Conservation (phyloP, 2,329 filamentous ascomycete species). For the Fusarium transvaalense region DNA sequence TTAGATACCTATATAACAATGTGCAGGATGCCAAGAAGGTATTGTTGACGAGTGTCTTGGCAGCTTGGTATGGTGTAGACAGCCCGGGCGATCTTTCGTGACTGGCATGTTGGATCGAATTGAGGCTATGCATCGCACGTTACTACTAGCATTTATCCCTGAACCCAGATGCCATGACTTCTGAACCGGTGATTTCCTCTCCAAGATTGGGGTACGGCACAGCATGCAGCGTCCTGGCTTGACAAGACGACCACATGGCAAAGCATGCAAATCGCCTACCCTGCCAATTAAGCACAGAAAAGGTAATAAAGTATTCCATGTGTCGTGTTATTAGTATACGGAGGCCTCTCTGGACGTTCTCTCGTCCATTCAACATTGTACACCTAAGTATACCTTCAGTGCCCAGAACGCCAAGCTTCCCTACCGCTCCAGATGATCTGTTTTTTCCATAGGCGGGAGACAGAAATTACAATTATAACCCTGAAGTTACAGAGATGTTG, state of each 20-base stretch:
- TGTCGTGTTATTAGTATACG: too few relatives aligned
- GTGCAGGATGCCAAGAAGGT: not conserved
- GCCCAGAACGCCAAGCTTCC: not conserved
- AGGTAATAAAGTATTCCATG: too few relatives aligned
- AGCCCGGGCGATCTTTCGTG: not conserved
- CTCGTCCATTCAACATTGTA: not conserved
- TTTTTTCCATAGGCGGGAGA: not conserved
- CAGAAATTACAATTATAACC: not conserved
- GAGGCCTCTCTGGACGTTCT: too few relatives aligned
- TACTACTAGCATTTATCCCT: not conserved
- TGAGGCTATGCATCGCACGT: conserved; percentile 1
- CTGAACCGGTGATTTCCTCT: conserved; percentile 1
- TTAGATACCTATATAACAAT: not conserved
- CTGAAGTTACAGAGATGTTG: not conserved
- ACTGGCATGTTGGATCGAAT: not conserved
- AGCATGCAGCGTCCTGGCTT: not conserved
- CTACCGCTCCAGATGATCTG: not conserved
- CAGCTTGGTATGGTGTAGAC: not conserved
- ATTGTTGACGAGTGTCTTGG: not conserved
- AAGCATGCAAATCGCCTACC: not conserved
- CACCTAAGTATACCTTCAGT: not conserved
- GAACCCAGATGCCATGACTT: not conserved
- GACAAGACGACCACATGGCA: not conserved
- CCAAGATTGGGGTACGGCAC: conserved; percentile 12
- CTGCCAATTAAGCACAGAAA: not conserved